Evolutionary conservation across 441 rosid species (phyloP).

Genomic region (Gossypium davidsonii): DNA sequence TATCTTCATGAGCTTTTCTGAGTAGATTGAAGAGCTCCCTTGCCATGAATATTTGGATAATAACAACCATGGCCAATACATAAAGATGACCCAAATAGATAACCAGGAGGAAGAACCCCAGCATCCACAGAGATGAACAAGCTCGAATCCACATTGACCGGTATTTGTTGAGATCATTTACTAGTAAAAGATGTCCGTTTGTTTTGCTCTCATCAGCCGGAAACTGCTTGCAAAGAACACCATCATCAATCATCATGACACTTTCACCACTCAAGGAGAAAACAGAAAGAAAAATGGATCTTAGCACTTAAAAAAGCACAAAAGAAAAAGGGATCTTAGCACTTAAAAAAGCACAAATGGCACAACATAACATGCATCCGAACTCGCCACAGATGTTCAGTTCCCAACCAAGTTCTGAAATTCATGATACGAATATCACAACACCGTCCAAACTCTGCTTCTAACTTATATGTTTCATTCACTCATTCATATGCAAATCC

Average conservation of each 20-base stretch:
- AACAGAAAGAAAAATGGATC: neutral
- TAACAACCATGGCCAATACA: constrained; percentile 36
- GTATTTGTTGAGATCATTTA: constrained; percentile 31
- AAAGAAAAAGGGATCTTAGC: neutral
- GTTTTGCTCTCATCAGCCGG: constrained; percentile 23
- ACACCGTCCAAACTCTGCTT: neutral
- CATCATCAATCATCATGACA: neutral
- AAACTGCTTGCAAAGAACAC: constrained; percentile 18
- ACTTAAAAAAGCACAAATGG: neutral
- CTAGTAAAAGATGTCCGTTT: constrained; percentile 24
- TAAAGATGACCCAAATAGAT: constrained; percentile 43
- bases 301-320: neutral
- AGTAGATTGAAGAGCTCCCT: constrained; percentile 37
- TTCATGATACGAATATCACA: neutral
- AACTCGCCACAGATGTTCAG: neutral
- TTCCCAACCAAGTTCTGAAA: neutral
- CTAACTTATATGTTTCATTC: neutral
- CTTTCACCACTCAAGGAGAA: neutral
- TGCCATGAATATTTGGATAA: constrained; percentile 41
- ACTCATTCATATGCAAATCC: neutral
- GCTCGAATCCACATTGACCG: constrained; percentile 34
- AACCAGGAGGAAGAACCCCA: constrained; percentile 31
- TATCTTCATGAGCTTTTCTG: constrained; percentile 37
- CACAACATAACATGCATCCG: neutral
- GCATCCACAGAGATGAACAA: constrained; percentile 38